Evolutionary conservation across 2,329 filamentous ascomycete species (phyloP).

Genomic region (Fusarium xylarioides): DNA sequence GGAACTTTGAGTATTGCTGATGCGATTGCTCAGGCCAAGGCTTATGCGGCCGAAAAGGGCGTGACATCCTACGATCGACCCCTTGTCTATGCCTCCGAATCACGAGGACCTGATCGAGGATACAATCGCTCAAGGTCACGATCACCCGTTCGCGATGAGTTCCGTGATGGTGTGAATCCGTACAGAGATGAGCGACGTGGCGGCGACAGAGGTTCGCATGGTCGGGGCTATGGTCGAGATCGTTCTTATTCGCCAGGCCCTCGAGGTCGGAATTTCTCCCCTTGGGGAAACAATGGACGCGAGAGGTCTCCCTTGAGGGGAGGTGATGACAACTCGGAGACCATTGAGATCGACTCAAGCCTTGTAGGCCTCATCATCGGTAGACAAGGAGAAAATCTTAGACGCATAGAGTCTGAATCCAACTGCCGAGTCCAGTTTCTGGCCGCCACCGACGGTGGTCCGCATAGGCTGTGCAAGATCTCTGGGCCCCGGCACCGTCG

Average conservation of each 20-base stretch:
- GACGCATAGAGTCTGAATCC: conserved; percentile 84
- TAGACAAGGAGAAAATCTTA: conserved; percentile 86
- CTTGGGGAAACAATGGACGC: conserved; percentile 61
- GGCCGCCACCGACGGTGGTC: conserved; percentile 76
- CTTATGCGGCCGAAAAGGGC: conserved; percentile 82
- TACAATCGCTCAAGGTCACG: conserved; percentile 75
- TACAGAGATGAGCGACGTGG: conserved; percentile 88
- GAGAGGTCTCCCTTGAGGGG: conserved; percentile 67
- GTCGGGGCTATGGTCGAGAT: conserved; percentile 63
- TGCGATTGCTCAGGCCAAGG: conserved; percentile 84
- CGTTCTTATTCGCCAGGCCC: conserved; percentile 76
- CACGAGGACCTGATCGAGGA: conserved; percentile 53
- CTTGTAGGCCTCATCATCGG: conserved; percentile 92
- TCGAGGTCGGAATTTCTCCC: conserved; percentile 67
- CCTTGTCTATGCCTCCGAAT: conserved; percentile 54
- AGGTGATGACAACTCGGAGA: conserved; percentile 77
- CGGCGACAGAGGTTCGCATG: conserved; percentile 56
- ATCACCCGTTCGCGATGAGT: conserved; percentile 76
- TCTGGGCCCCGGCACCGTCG: conserved; percentile 77
- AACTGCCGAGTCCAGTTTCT: conserved; percentile 89
- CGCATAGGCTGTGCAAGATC: conserved; percentile 86
- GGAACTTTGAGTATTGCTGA: conserved; percentile 86
- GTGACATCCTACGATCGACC: conserved; percentile 70
- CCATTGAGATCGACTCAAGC: conserved; percentile 85
- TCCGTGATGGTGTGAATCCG: conserved; percentile 80